Conservation (phyloP, 495 filamentous ascomycete species). For the Hamigera avellanea region DNA sequence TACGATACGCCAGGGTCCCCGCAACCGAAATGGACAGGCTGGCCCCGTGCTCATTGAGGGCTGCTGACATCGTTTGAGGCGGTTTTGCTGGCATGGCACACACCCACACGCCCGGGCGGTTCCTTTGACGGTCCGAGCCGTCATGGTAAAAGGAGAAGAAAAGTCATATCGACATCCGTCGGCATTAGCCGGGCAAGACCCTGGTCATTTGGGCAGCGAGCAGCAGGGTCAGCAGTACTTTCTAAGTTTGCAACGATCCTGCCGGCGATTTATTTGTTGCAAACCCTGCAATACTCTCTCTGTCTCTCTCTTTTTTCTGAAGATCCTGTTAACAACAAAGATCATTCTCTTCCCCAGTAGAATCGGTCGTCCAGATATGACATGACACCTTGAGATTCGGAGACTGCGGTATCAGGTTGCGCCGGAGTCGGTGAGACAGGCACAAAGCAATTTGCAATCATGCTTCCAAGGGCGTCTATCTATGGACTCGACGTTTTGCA, state of each 20-base stretch:
- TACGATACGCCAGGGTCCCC: conserved; percentile 7
- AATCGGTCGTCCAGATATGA: too few species aligned
- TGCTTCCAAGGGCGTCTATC: too few species aligned
- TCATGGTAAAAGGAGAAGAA: conserved; percentile 5
- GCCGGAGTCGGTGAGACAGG: too few species aligned
- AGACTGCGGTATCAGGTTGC: too few species aligned
- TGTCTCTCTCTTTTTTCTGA: too few species aligned
- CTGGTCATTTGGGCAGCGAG: conserved; percentile 17
- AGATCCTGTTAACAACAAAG: too few species aligned
- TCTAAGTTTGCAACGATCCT: background rate
- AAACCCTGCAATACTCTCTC: background rate
- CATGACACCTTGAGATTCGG: too few species aligned
- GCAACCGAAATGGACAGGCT: conserved; percentile 5
- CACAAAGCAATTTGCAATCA: too few species aligned
- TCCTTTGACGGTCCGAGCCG: conserved; percentile 11
- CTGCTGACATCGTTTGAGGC: too few species aligned
- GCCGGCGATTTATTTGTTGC: background rate
- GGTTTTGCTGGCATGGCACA: conserved; percentile 3
- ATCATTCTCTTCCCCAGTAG: too few species aligned
- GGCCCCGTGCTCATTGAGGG: conserved; percentile 3
- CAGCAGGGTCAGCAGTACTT: conserved; percentile 7
- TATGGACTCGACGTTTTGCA: too few species aligned
- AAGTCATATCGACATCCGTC: conserved; percentile 8
- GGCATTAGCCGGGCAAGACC: conserved; percentile 8
- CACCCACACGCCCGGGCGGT: too few species aligned